phyloP scores from a whole-genome alignment of 179 eudicot genomes.

The Silene coronaria region DNA sequence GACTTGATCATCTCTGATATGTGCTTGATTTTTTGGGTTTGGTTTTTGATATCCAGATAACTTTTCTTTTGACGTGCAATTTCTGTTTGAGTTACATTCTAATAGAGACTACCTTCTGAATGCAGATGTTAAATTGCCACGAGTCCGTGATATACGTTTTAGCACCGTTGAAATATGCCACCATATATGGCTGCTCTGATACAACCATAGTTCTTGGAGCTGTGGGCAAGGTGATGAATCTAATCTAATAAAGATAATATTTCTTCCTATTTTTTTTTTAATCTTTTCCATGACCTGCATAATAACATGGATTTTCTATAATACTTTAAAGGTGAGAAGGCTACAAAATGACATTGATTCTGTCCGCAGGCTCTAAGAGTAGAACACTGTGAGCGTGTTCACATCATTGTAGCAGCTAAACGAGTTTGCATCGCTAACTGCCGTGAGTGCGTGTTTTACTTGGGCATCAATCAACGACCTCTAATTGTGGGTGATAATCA shows the following conservation, averaged over 20 bases:
- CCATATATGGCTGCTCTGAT: conserved; percentile 93
- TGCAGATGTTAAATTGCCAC: conserved; percentile 83
- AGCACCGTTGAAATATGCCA: conserved; percentile 87
- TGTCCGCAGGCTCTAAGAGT: conserved; percentile 72
- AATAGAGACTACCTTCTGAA: conserved; percentile 6
- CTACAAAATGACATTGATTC: conserved; percentile 14
- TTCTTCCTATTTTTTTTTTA: background rate
- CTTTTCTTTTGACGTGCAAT: background rate
- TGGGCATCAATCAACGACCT: conserved; percentile 44
- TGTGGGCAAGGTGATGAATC: conserved; percentile 75
- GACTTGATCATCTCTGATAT: background rate
- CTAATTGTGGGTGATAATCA: conserved; percentile 49
- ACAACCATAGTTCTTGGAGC: conserved; percentile 94
- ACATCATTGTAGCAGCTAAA: conserved; percentile 75
- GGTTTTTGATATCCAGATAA: background rate
- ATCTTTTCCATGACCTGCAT: background rate
- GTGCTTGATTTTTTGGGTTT: background rate
- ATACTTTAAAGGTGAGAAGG: conserved; percentile 12
- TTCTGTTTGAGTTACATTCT: background rate
- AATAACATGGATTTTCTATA: background rate
- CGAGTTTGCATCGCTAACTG: conserved; percentile 93
- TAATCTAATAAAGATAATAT: too few relatives aligned
- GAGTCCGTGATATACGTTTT: conserved; percentile 86
- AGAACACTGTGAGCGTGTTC: conserved; percentile 97
- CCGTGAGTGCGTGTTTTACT: conserved; percentile 68